Evolutionary conservation across 108 stramenopile species (phyloP), one percentile per base, ranked within the genome.

Genomic region (Conticribra guillardii): DNA sequence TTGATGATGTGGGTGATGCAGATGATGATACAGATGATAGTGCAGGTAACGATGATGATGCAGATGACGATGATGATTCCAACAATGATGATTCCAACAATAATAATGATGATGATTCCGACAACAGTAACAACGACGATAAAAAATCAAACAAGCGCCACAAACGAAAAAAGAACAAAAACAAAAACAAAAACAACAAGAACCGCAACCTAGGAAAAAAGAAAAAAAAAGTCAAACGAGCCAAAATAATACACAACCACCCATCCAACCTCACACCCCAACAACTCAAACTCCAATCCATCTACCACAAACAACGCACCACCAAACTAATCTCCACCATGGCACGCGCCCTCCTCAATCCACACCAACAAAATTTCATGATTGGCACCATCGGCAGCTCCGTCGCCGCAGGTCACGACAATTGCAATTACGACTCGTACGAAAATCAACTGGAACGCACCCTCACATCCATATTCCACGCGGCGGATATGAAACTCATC

Each of bases 391-490:
- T 83, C 47, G 82, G 82, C 16, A 71, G 69, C 23, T 80, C 79
- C 16, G 82, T 83, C 1, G 82, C 82, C 2, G 82, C 82, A 0
- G 82, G 82, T 22, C 82, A 83, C 41, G 82, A 83, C 61, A 83
- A 83, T 67, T 83, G 82, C 47, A 57, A 62, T 22, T 83, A 67
- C 63, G 82, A 83, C 24, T 61, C 58, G n/a, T 83, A 83, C 45
- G 82, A 83, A 32, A 56, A 22, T 32, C 82, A 83, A 58, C 46
- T 83, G 55, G 68, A 80, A 54, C 29, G 82, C n/a, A 69, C 75
- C 0, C 48, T 76, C 16, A 44, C 67, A 30, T 48, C 74, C 4
- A 47, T 80, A 32, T 83, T 80, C 31, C 30, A 60, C 11, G 68
- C 78, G 7, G 82, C 82, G 15, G 62, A 61, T 30, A 80, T 83